Conservation (phyloP, 2,329 filamentous ascomycete species). For the Lachnellula cervina region DNA sequence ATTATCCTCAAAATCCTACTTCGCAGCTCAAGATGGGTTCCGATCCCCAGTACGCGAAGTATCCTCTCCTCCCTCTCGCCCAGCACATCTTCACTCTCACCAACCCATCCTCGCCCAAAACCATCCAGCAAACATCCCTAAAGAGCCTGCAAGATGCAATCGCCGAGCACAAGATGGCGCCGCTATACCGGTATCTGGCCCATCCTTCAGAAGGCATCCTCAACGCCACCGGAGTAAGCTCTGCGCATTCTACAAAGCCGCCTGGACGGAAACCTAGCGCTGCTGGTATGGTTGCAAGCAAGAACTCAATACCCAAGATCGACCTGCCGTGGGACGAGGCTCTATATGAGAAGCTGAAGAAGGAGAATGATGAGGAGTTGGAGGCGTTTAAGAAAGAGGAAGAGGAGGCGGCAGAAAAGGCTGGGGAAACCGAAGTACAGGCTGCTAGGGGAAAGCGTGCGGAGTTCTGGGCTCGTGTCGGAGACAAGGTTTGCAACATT, state of each 20-base stretch:
- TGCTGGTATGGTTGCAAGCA: conserved; percentile 71
- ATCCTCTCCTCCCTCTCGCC: conserved; percentile 73
- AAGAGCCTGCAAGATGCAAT: conserved; percentile 80
- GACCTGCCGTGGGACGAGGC: conserved; percentile 87
- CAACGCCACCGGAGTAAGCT: conserved; percentile 45
- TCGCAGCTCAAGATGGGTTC: conserved; percentile 53
- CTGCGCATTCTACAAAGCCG: conserved; percentile 45
- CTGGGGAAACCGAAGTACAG: conserved; percentile 91
- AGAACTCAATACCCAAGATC: conserved; percentile 57
- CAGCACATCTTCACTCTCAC: conserved; percentile 86
- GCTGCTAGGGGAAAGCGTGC: conserved; percentile 90
- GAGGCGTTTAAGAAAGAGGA: conserved; percentile 77
- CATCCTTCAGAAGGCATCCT: conserved; percentile 65
- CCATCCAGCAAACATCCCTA: conserved; percentile 63
- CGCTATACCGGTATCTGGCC: conserved; percentile 78
- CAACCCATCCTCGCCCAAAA: conserved; percentile 66
- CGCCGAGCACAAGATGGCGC: conserved; percentile 78
- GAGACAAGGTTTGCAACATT: conserved; percentile 72
- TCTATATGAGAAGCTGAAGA: conserved; percentile 71
- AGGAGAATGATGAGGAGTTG: conserved; percentile 73
- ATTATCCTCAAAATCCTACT: background rate
- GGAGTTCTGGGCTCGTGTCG: conserved; percentile 92
- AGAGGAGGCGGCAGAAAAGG: conserved; percentile 92
- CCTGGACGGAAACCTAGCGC: conserved; percentile 63
- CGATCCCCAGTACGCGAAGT: conserved; percentile 82